Evolutionary conservation across 2,329 filamentous ascomycete species (phyloP).

Genomic region (Podosphaera leucotricha): DNA sequence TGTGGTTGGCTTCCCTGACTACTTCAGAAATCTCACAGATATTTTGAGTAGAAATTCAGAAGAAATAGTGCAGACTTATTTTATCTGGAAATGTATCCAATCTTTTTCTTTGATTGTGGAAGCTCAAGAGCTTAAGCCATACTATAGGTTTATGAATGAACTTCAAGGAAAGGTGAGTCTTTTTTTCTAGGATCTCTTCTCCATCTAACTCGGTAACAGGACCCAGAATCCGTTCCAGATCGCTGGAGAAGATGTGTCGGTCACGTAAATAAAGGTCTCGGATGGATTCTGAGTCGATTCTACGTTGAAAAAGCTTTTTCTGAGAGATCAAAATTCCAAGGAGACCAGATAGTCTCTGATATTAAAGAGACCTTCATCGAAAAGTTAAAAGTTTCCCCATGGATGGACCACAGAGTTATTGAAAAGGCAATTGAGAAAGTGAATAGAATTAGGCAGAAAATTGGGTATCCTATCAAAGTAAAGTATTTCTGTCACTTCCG

Average conservation of each 20-base stretch:
- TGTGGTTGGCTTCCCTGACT: constrained; percentile 34
- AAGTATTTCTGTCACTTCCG: not conserved
- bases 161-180: constrained; percentile 31
- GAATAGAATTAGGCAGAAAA: constrained; percentile 41
- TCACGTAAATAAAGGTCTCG: constrained; percentile 31
- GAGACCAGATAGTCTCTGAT: constrained; percentile 45
- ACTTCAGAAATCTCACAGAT: constrained; percentile 31
- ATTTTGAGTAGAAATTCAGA: constrained; percentile 29
- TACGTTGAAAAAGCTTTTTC: constrained; percentile 47
- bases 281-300: constrained; percentile 48
- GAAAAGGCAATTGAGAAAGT: constrained; percentile 39
- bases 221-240: constrained; percentile 36
- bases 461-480: constrained; percentile 37
- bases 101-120: constrained; percentile 29
- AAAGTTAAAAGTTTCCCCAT: constrained; percentile 32
- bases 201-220: constrained; percentile 15
- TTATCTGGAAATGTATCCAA: constrained; percentile 39
- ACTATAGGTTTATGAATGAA: constrained; percentile 33
- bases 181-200: no score
- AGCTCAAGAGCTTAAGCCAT: constrained; percentile 33
- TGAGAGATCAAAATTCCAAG: constrained; percentile 38
- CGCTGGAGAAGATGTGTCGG: constrained; percentile 42
- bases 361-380: constrained; percentile 43
- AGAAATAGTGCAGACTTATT: constrained; percentile 34
- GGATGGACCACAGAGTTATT: constrained; percentile 40